Conservation (phyloP, 169 alveolate genomes). For the Miamiensis avidus region DNA sequence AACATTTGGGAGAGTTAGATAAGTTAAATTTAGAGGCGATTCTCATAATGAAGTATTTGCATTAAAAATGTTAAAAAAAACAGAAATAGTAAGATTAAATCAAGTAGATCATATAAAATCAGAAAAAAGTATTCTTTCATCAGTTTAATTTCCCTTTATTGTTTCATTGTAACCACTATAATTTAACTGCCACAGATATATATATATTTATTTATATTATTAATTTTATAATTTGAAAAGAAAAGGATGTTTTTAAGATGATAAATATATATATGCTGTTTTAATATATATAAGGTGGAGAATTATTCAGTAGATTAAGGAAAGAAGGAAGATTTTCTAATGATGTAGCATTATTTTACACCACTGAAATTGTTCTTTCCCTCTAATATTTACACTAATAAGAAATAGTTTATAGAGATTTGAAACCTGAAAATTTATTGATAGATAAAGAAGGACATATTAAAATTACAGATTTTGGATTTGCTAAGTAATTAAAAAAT, state of each 20-base stretch:
- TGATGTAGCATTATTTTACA: constrained; percentile 94
- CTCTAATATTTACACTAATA: constrained; percentile 71
- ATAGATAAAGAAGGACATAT: constrained; percentile 97
- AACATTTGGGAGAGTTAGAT: constrained; percentile 78
- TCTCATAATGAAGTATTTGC: constrained; percentile 60
- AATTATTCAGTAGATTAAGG: constrained; percentile 92
- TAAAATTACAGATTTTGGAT: constrained; percentile 99
- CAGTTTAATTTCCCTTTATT: constrained; percentile 95
- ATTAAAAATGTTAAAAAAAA: constrained; percentile 75
- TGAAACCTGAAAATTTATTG: constrained; percentile 89
- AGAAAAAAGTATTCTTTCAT: constrained; percentile 92
- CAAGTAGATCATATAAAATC: constrained; percentile 93
- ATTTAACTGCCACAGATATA: constrained; percentile 57
- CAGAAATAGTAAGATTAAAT: constrained; percentile 68
- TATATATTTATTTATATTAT: constrained; percentile 56
- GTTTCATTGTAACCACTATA: constrained; percentile 87
- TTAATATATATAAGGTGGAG: constrained; percentile 97
- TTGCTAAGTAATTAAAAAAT: constrained; percentile 96
- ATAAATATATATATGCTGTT: constrained; percentile 90
- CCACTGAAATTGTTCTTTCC: constrained; percentile 92
- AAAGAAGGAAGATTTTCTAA: constrained; percentile 91
- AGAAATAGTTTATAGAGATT: constrained; percentile 77
- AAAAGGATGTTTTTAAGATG: constrained; percentile 89
- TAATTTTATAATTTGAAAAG: background rate
- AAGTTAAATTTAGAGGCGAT: constrained; percentile 61